Evolutionary conservation across 2,329 filamentous ascomycete species (phyloP), one percentile per base, ranked within the genome.

Genomic region (Microsporum audouinii): DNA sequence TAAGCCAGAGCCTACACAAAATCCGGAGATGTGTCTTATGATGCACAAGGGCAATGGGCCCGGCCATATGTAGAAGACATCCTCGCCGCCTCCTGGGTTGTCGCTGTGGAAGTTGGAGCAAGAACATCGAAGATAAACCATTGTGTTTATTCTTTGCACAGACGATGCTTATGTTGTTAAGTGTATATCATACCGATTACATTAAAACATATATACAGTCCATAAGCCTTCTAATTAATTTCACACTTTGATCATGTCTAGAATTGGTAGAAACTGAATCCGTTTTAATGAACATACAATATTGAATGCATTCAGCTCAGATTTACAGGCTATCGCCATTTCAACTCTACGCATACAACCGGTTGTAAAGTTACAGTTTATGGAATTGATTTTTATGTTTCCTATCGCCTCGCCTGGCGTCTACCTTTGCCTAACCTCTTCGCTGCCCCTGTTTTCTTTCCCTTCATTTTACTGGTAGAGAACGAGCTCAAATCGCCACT

Each of bases 391-490:
- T 34, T 6, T 10, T 55, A 34, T 36, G 2, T 55, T 23, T 29
- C 29, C 51, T 55, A 55, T 38, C 51, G 31, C 17, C 51, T 55
- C 10, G 75, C 72, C 47, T 73, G 74, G 64, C 78, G 73, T 69
- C 73, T 74, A 67, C 74, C 78, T 72, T 82, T 82, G n/a, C 80
- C 80, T 33, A 76, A 77, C 63, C 80, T 72, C 68, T 78, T 75
- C 47, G 72, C 68, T 49, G 74, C 69, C 49, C 71, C 72, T 49
- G 66, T 67, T 33, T 60, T 65, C 61, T 68, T 64, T 3, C 78
- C 80, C 81, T 95, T 96, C 89, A 96, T 96, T 77, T 85, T 88
- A 80, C 87, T 90, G 41, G 81, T 82, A 60, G 87, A 91, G 78
- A 95, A 97, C 1, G 83, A 84, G 64, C 84, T 84, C 67, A 95